These are phyloP conservation scores for Stemphylium lycopersici DNA, from an alignment of 2,329 filamentous ascomycete genomes.

Conservation along the genomic window DNA sequence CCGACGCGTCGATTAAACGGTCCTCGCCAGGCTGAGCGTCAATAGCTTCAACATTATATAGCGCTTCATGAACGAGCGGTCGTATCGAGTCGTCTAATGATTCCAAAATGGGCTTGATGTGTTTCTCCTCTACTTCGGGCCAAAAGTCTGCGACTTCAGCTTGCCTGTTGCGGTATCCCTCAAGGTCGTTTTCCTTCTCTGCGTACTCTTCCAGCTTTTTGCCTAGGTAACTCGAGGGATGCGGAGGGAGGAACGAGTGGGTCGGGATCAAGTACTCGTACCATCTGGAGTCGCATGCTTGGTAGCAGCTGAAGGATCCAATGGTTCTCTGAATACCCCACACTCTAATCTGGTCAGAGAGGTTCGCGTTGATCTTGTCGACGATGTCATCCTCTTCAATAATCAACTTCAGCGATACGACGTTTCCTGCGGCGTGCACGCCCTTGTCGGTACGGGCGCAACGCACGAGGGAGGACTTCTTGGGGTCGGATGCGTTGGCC, in stretches of 20 bases:
- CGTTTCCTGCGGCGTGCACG: constrained; percentile 93
- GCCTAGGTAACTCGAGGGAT: constrained; percentile 84
- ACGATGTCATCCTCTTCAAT: constrained; percentile 89
- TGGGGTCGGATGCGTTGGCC: constrained; percentile 93
- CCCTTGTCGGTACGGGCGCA: constrained; percentile 98
- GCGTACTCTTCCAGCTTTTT: constrained; percentile 81
- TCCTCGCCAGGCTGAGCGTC: constrained; percentile 37
- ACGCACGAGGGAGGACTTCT: constrained; percentile 91
- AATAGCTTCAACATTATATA: constrained; percentile 55
- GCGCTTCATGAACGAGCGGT: constrained; percentile 66
- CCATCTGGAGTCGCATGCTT: constrained; percentile 91
- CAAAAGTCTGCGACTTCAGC: constrained; percentile 83
- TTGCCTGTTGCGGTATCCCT: constrained; percentile 71
- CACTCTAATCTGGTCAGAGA: constrained; percentile 88
- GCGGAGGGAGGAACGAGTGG: constrained; percentile 89
- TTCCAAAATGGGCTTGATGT: constrained; percentile 72
- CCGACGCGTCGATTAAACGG: constrained; percentile 42
- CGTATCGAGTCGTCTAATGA: constrained; percentile 67
- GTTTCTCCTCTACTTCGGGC: constrained; percentile 78
- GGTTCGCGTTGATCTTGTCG: constrained; percentile 84
- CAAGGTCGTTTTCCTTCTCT: constrained; percentile 73
- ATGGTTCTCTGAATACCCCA: constrained; percentile 93
- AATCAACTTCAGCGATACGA: constrained; percentile 94
- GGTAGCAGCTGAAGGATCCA: constrained; percentile 92
- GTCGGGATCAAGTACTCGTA: constrained; percentile 98